Conservation (phyloP, 2,329 filamentous ascomycete species). For the Sporothrix dimorphospora region DNA sequence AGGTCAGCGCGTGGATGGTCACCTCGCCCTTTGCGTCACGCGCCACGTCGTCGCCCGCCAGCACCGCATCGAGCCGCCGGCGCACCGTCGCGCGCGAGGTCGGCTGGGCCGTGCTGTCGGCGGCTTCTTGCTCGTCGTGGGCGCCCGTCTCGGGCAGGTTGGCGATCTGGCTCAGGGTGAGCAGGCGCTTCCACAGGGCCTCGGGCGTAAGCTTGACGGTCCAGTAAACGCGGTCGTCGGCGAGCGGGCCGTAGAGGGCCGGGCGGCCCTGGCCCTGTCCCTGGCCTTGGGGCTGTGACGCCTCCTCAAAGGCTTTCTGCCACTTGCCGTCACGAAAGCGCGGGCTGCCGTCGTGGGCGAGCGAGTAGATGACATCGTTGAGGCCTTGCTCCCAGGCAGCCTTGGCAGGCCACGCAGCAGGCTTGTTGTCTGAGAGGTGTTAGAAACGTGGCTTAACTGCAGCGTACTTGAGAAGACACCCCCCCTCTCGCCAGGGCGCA, state of each 20-base stretch:
- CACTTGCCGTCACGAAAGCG: conserved; percentile 69
- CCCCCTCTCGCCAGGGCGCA: neutral
- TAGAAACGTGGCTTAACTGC: too few species aligned
- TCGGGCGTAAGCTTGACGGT: conserved; percentile 61
- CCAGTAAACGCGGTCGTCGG: conserved; percentile 59
- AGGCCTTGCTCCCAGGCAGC: conserved; percentile 65
- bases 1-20: conserved; percentile 65
- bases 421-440: conserved; percentile 61
- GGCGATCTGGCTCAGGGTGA: conserved; percentile 70
- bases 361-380: conserved; percentile 59
- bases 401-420: conserved; percentile 55
- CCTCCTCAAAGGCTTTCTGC: conserved; percentile 64
- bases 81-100: conserved; percentile 53
- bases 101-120: neutral
- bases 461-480: neutral
- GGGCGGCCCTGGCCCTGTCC: conserved; percentile 31
- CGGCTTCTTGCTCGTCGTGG: conserved; percentile 8
- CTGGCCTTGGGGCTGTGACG: conserved; percentile 35
- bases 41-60: conserved; percentile 59
- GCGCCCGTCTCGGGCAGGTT: conserved; percentile 53
- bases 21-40: conserved; percentile 65
- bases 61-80: conserved; percentile 55
- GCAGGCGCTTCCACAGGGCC: conserved; percentile 64
- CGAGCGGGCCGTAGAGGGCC: conserved; percentile 63
- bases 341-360: conserved; percentile 59